phyloP scores from a whole-genome alignment of 1,284 basidiomycete genomes.

The Cutaneotrichosporon spelunceum region DNA sequence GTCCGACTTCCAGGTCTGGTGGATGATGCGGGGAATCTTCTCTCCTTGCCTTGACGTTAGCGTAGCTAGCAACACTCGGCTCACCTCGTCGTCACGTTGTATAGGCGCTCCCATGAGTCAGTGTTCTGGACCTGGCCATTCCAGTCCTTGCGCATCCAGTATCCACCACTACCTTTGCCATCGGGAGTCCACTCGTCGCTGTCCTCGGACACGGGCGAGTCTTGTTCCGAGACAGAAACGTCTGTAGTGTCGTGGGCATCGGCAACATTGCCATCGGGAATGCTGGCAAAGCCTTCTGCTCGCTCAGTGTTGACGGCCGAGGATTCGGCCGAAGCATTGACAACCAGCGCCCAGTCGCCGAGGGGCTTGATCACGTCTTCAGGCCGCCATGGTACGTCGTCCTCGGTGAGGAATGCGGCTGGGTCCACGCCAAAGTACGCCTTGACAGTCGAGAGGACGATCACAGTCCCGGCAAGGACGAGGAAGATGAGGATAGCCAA shows the following conservation, averaged over 20 bases:
- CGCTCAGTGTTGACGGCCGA: conserved; percentile 7
- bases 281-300: conserved; percentile 12
- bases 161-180: conserved; percentile 44
- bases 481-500: conserved; percentile 75
- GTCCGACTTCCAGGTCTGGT: conserved; percentile 98
- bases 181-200: conserved; percentile 40
- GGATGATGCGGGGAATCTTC: conserved; percentile 85
- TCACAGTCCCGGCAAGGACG: conserved; percentile 82
- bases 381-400: conserved; percentile 63
- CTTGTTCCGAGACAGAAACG: background rate
- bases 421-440: conserved; percentile 83
- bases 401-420: conserved; percentile 72
- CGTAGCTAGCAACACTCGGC: conserved; percentile 1
- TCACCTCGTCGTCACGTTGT: conserved; percentile 42
- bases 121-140: conserved; percentile 42
- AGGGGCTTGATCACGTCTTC: conserved; percentile 42
- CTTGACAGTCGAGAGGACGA: conserved; percentile 85
- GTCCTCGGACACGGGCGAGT: background rate
- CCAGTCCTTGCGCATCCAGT: conserved; percentile 50
- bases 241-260: conserved; percentile 3
- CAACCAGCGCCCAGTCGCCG: conserved; percentile 10
- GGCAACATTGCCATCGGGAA: conserved; percentile 21
- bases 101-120: conserved; percentile 41
- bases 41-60: conserved; percentile 53
- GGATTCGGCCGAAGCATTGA: background rate